These are phyloP conservation scores for Xylariaceae sp. DNA, from an alignment of 2,329 filamentous ascomycete genomes.

Conservation along the genomic window DNA sequence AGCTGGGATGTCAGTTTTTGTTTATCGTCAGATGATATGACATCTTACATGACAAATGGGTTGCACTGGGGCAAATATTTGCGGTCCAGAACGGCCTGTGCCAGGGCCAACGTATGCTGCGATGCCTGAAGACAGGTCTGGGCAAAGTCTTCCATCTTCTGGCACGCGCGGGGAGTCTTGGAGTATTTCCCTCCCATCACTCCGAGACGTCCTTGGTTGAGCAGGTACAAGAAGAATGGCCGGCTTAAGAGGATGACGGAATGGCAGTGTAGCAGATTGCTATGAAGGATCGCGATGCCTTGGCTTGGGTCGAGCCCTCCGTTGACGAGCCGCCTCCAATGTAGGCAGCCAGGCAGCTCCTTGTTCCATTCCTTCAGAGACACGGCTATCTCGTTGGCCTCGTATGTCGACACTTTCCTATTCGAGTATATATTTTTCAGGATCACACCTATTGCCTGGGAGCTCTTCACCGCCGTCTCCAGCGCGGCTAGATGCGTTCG, in stretches of 20 bases:
- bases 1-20: constrained; percentile 6
- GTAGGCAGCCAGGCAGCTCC: constrained; percentile 42
- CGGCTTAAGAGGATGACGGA: constrained; percentile 58
- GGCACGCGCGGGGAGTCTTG: constrained; percentile 27
- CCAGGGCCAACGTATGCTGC: constrained; percentile 44
- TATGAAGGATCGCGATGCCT: constrained; percentile 55
- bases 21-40: constrained; percentile 6
- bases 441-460: constrained; percentile 52
- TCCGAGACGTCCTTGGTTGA: constrained; percentile 39
- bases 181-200: constrained; percentile 25
- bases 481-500: constrained; percentile 35
- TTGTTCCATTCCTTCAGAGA: constrained; percentile 48
- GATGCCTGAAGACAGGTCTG: constrained; percentile 47
- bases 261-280: constrained; percentile 57
- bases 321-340: constrained; percentile 44
- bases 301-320: constrained; percentile 38
- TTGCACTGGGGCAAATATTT: constrained; percentile 46
- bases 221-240: constrained; percentile 57
- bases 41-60: constrained; percentile 51
- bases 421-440: constrained; percentile 56
- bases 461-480: constrained; percentile 52
- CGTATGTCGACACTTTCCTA: constrained; percentile 50
- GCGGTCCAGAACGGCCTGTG: constrained; percentile 39
- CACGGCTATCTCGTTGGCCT: constrained; percentile 52
- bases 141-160: constrained; percentile 41